Base-by-base conservation (phyloP, 495 filamentous ascomycete species). In the Hypomontagnella submonticulosa region DNA sequence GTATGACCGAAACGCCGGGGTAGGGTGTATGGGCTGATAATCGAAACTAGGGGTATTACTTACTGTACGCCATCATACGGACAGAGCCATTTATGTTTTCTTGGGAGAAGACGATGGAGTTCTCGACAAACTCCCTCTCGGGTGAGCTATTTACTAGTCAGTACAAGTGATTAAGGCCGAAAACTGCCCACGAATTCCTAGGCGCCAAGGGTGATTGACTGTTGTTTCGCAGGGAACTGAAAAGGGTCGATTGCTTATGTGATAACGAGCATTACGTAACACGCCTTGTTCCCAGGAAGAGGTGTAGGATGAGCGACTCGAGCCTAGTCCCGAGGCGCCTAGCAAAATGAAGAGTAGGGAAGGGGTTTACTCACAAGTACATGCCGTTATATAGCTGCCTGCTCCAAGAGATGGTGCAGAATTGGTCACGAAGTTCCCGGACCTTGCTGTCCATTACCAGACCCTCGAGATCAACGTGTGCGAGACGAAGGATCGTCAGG, bases 391-490 rank as follows among this genome's bases (percentile, higher is more conserved):
- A 94, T 36, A 94, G 83, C 65, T 83, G 73, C 67, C 87, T 86
- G 69, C 87, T 86, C 81, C 89, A 97, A 76, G 87, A 85, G 80
- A 84, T 83, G 44, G 90, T 96, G 67, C 90, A 82, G 66, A 92
- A 89, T 71, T 91, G 90, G 76, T 97, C 93, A 77, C 93, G 90
- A 49, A 97, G 83, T 63, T 86, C 81, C 50, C 93, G 89, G 59
- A 98, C 90, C 76, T 92, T 86, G 76, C 87, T 80, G 77, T 97
- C 95, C 74, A 97, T 80, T 20, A 90, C 87, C 37, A 97, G 85
- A 72, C 91, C 92, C 82, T 96, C 91, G 59, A 93, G 81, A 70
- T 96, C 91, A 33, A 92, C 71, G 78, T 95, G 92, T 40, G 91
- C 92, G 54, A 86, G 79, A 49, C 92, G 87, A 49, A 91, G 82